These are phyloP conservation scores for Aspergillus mulundensis DNA, from an alignment of 495 filamentous ascomycete genomes.

Conservation along the genomic window DNA sequence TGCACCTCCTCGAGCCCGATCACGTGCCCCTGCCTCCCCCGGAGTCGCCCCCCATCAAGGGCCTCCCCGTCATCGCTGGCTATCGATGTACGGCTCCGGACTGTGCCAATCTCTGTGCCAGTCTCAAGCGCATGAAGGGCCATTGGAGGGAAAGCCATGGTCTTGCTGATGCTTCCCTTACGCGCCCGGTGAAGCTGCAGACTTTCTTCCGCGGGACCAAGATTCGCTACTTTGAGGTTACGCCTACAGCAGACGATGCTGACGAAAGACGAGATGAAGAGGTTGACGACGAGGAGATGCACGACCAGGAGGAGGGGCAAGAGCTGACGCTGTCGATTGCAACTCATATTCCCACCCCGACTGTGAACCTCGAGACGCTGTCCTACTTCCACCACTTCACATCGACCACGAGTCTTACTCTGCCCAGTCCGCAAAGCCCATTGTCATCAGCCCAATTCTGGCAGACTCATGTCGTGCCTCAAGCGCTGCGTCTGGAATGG, in stretches of 20 bases:
- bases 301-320: not conserved
- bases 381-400: slow-evolving; percentile 13
- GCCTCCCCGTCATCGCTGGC: not conserved
- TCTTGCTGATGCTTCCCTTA: not conserved
- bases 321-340: too few species aligned
- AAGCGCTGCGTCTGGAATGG: not conserved
- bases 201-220: slow-evolving; percentile 12
- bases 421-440: not conserved
- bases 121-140: slow-evolving; percentile 5
- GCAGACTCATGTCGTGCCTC: not conserved
- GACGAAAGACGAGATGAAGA: not conserved
- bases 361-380: slow-evolving; percentile 2
- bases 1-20: slow-evolving; percentile 2
- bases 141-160: slow-evolving; percentile 7
- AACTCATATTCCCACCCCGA: not conserved
- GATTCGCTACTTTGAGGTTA: slow-evolving; percentile 8
- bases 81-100: slow-evolving; percentile 1
- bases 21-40: not conserved
- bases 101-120: slow-evolving; percentile 8
- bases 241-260: not conserved
- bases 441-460: not conserved
- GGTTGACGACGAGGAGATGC: not conserved
- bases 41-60: not conserved
- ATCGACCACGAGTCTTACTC: not conserved
- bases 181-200: slow-evolving; percentile 1